Base-by-base conservation (phyloP, 257 asterid genomes). In the Coffea canephora region DNA sequence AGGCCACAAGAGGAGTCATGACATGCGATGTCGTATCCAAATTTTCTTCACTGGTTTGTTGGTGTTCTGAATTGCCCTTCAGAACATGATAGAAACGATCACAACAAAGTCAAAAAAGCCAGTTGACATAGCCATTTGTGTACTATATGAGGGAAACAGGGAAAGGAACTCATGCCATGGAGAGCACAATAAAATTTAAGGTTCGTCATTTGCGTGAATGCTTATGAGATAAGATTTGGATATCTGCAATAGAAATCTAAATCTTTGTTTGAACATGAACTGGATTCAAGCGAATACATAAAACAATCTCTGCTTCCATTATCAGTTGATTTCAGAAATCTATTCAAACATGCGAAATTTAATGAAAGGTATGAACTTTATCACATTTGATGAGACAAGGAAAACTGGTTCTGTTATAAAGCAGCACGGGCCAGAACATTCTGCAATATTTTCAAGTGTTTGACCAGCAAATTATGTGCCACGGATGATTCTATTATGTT, bases 1-100 rank as follows among this genome's bases (percentile, higher is more conserved):
- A 73, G 78, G 81, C 86, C 83, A 71, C 41, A 72, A 65, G 89
- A 67, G 90, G 88, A 77, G 88, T 64, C 80, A 78, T 52, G 77
- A 78, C 75, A 79, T 90, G 87, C 59, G 84, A 74, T 11, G 66
- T 59, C 68, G 46, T 54, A 77, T 71, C 84, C 25, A n/a, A 36
- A 83, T 86, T 80, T 59, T 75, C 69, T 82, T 71, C 90, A 25
- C 48, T 67, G 78, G 84, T 86, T 76, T 84, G 91, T 61, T 80
- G 80, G 73, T 83, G 73, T 80, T 86, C 93, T 76, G 82, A 82
- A 79, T 90, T 84, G 88, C 87, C 97, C 97, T 92, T 90, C 92
- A 91, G 85, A 89, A 89, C 69, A 89, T n/a, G 88, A 88, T 86
- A 89, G 90, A 89, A 85, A 74, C 89, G 87, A 82, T 90, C 95